These are phyloP conservation scores for Pouteria glomerata DNA, from an alignment of 148 eudicot species.

Conservation along the genomic window DNA sequence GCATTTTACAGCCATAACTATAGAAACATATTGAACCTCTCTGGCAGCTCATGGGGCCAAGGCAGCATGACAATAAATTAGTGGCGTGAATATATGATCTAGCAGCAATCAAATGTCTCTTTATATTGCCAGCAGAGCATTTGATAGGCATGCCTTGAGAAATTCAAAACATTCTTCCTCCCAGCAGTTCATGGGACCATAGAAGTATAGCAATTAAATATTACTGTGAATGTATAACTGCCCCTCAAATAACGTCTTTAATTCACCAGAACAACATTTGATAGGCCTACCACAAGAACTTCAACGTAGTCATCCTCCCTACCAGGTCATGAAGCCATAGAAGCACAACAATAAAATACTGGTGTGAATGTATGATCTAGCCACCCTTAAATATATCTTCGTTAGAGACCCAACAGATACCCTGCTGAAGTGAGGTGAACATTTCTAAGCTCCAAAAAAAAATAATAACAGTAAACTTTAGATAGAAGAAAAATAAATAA, in stretches of 20 bases:
- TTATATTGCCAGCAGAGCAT: no score
- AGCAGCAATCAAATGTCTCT: not conserved
- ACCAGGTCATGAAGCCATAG: no score
- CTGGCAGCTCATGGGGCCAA: no score
- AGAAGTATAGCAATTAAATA: not conserved
- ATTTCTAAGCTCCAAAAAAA: not conserved
- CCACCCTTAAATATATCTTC: constrained; percentile 2
- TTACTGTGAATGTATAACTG: no score
- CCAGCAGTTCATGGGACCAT: not conserved
- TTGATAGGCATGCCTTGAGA: not conserved
- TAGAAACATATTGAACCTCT: no score
- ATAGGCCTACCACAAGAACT: no score
- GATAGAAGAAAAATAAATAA: not conserved
- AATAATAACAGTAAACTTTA: not conserved
- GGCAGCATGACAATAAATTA: not conserved
- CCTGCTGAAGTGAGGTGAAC: constrained; percentile 13
- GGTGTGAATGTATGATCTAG: not conserved
- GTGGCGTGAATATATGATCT: not conserved
- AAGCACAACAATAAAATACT: not conserved
- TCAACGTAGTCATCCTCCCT: no score
- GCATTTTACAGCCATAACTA: not conserved
- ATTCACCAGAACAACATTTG: no score
- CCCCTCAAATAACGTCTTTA: no score
- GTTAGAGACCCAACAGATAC: constrained; percentile 17
- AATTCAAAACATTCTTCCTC: not conserved